Evolutionary conservation across 169 alveolate species (phyloP), one percentile per base, ranked within the genome.

Genomic region (Plasmodium gallinaceum): DNA sequence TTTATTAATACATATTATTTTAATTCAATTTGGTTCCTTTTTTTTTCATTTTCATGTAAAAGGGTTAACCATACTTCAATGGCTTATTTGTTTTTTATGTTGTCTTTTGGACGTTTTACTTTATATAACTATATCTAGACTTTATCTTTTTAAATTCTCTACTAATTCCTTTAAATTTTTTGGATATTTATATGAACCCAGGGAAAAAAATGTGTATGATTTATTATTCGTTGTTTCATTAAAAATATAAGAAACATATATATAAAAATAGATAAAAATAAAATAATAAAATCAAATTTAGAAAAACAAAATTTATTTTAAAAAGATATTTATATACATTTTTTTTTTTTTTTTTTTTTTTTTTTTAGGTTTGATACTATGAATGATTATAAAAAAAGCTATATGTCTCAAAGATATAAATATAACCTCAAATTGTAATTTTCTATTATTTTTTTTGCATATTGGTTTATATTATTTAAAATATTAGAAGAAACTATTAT

Each of bases 361-460:
- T 66, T 26, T 80, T 61, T 22, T 14, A 83, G 91, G 68, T 83
- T 83, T 43, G 91, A 83, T 18, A 52, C 91, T 48, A 12, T 83
- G 83, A 51, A 83, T 26, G 91, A 83, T 7, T 83, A 83, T 66
- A 83, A 69, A 46, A 71, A 68, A 46, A 83, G 91, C 10, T 83
- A 26, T 18, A 52, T 69, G 58, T 83, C 91, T 14, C 76, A 83
- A 46, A 39, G 83, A 45, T 83, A 68, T 18, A 83, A 83, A 62
- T 83, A 83, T 45, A 72, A 83, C 69, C 80, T 68, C 51, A 68
- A 66, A 39, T 37, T 18, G 83, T 83, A 83, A 42, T 60, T 22
- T 9, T 6, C 18, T 54, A 32, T 73, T 62, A 12, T 6, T 48
- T 45, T 45, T 42, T 10, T 2, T 4, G 4, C 32, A 8, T 48